Conservation (phyloP, 805 yeast genomes). For the Candida caryicola region DNA sequence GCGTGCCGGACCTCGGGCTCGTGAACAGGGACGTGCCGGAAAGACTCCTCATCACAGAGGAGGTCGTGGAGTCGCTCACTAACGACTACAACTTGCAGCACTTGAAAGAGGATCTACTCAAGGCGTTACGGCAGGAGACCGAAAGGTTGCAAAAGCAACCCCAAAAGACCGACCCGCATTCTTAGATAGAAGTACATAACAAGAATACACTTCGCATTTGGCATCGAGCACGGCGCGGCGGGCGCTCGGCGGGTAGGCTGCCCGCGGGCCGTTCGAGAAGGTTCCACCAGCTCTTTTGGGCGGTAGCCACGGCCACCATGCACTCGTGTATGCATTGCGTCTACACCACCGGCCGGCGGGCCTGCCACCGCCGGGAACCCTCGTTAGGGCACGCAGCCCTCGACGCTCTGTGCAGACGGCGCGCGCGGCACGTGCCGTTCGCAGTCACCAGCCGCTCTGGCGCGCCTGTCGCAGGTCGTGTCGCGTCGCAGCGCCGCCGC, state of each 20-base stretch:
- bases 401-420: background rate
- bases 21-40: slow-evolving; percentile 7
- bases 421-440: no score
- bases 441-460: no score
- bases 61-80: slow-evolving; percentile 43
- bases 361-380: no score
- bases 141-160: slow-evolving; percentile 3
- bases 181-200: no score
- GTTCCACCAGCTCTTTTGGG: no score
- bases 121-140: slow-evolving; percentile 57
- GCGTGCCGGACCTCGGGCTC: slow-evolving; percentile 1
- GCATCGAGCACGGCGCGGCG: no score
- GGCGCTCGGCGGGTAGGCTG: no score
- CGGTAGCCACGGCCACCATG: no score
- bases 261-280: no score
- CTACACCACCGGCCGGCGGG: no score
- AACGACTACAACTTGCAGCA: slow-evolving; percentile 47
- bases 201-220: no score
- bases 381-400: background rate
- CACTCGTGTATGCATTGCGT: no score
- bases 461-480: background rate
- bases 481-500: background rate
- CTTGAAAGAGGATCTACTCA: slow-evolving; percentile 41
- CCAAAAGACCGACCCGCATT: background rate
- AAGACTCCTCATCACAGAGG: slow-evolving; percentile 19